Evolutionary conservation across 306 rosid genomes (phyloP), one percentile per base, ranked within the genome.

Genomic region (Citrullus amarus): DNA sequence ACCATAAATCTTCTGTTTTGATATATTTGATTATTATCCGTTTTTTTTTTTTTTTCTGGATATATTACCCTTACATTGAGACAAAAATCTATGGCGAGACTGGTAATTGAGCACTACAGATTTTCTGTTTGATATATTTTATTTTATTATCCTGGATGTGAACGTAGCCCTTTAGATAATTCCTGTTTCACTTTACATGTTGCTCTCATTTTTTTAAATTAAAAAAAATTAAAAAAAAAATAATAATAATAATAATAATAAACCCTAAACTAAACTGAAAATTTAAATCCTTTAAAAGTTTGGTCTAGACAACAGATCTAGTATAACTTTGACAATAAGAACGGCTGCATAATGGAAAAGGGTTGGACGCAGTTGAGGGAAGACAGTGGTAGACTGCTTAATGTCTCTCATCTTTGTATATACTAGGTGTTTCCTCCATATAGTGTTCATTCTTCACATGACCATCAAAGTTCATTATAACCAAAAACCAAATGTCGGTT

Each of bases 21-120:
- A 34, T 72, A 8, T 63, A 38, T 75, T 17, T 65, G 39, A 50
- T 48, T 48, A 50, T 76, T 48, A 57, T 70, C 50, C 3, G 22
- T 22, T 22, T 22, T 22, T 3, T 13, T 15, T 16, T 5, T 8
- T 53, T 53, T 16, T 16, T 53, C 8, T 53, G 18, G 18, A 15
- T 53, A 1, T 51, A 15, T 51, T 51, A 5, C 51, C 70, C 36
- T 13, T 70, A 12, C 6, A 48, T n/a, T 71, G 77, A 28, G 77
- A 71, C 12, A 71, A 51, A 15, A 14, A 51, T 14, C n/a, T 8
- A 14, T 0, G 1, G 56, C 4, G 67, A 84, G 96, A 87, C 80
- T 88, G 95, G 97, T 92, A 13, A 30, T 61, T 30, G 16, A 88
- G 94, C 85, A 53, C 34, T 81, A 78, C 44, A 22, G 77, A 38